These are phyloP conservation scores for Penicillium brasilianum DNA, from an alignment of 2,329 filamentous ascomycete genomes.

Conservation along the genomic window DNA sequence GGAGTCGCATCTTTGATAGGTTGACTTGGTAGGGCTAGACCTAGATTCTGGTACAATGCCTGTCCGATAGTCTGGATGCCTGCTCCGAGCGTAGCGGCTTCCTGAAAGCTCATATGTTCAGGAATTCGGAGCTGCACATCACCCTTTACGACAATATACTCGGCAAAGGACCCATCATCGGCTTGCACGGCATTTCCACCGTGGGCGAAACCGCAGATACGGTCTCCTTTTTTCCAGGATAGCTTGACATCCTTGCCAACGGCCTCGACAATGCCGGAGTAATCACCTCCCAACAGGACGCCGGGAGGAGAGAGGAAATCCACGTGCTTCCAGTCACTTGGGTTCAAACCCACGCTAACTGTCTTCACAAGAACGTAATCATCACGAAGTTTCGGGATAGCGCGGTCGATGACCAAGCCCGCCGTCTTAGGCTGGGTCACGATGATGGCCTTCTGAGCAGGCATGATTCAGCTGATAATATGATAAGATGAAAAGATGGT, in stretches of 20 bases:
- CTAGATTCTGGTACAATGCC: background rate
- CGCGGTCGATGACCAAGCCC: conserved; percentile 28
- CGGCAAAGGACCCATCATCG: conserved; percentile 54
- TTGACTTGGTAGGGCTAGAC: background rate
- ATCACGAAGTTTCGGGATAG: conserved; percentile 50
- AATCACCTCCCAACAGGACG: conserved; percentile 57
- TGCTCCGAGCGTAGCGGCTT: conserved; percentile 58
- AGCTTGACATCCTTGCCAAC: conserved; percentile 52
- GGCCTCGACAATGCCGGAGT: conserved; percentile 58
- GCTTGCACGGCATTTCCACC: too few species aligned
- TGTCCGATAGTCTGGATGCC: conserved; percentile 56
- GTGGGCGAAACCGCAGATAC: too few species aligned
- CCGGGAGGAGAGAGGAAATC: conserved; percentile 41
- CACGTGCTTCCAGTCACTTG: conserved; percentile 62
- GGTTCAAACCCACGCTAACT: conserved; percentile 58
- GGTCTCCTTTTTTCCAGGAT: too few species aligned
- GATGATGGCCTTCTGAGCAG: conserved; percentile 41
- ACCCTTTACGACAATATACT: conserved; percentile 58
- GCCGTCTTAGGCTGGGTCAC: conserved; percentile 37
- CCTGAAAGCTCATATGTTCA: conserved; percentile 55
- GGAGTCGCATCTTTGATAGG: background rate
- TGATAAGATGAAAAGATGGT: conserved; percentile 28
- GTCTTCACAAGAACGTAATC: conserved; percentile 61
- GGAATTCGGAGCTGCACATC: conserved; percentile 56
- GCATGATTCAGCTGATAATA: conserved; percentile 13